Conservation (phyloP, 2,329 filamentous ascomycete species). For the Exserohilum rostratum region DNA sequence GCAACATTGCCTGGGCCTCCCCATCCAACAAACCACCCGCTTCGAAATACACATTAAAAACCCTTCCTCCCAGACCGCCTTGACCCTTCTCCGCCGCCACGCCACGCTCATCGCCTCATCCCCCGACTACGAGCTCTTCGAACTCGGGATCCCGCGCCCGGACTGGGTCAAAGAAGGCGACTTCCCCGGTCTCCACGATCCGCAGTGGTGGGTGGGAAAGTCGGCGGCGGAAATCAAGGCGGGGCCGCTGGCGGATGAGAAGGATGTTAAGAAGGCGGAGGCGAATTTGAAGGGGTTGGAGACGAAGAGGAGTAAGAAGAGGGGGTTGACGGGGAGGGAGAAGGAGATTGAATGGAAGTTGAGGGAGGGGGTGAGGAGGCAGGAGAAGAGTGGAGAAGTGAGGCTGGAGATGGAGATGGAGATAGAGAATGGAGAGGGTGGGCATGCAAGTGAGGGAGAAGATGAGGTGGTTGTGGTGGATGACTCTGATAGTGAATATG, state of each 20-base stretch:
- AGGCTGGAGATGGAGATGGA: constrained; percentile 2
- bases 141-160: constrained; percentile 9
- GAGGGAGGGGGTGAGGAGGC: constrained; percentile 13
- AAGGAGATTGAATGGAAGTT: constrained; percentile 15
- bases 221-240: constrained; percentile 13
- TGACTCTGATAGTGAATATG: background rate
- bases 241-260: constrained; percentile 12
- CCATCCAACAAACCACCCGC: constrained; percentile 11
- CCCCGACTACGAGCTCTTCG: background rate
- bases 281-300: background rate
- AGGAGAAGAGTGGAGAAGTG: too few relatives aligned
- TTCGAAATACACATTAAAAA: constrained; percentile 5
- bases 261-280: constrained; percentile 2
- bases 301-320: constrained; percentile 7
- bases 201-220: constrained; percentile 24
- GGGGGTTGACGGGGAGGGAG: background rate
- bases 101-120: constrained; percentile 1
- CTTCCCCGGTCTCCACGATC: background rate
- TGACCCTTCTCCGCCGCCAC: constrained; percentile 2
- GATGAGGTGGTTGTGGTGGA: background rate
- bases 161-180: constrained; percentile 7
- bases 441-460: background rate
- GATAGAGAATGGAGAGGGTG: background rate
- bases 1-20: background rate
- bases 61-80: background rate